These are phyloP conservation scores for Fusarium sp. DNA, from an alignment of 2,329 filamentous ascomycete genomes.

Conservation along the genomic window DNA sequence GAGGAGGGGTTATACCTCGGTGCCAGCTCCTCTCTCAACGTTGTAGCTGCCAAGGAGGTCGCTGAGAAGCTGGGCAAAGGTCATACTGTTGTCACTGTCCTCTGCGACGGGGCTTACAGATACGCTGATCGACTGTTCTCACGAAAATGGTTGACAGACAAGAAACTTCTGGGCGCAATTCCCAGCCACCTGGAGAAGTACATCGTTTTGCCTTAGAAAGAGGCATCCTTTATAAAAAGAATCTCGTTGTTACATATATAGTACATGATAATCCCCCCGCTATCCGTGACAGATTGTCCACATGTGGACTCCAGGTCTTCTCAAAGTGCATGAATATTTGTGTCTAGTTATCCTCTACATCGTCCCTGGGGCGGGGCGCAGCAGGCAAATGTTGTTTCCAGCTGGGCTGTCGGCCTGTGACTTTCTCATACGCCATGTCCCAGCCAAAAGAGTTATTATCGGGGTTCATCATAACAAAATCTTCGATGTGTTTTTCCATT, in stretches of 20 bases:
- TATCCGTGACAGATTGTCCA: background rate
- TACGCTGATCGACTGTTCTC: constrained; percentile 96
- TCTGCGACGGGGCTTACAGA: constrained; percentile 96
- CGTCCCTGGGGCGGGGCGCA: background rate
- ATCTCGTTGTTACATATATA: constrained; percentile 42
- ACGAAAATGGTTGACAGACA: constrained; percentile 86
- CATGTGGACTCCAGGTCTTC: background rate
- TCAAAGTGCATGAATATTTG: background rate
- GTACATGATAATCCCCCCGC: constrained; percentile 25
- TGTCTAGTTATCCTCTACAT: background rate
- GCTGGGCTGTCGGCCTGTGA: constrained; percentile 41
- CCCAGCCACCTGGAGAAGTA: constrained; percentile 90
- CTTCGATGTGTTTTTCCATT: constrained; percentile 50
- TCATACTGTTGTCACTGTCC: constrained; percentile 89
- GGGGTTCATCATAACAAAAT: constrained; percentile 37
- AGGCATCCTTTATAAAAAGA: constrained; percentile 42
- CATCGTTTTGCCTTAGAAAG: constrained; percentile 80
- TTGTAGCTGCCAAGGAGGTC: constrained; percentile 93
- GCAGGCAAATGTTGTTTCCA: constrained; percentile 35
- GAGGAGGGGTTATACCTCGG: constrained; percentile 96
- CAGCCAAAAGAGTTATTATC: constrained; percentile 28
- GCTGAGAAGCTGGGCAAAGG: constrained; percentile 89
- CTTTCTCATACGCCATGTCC: constrained; percentile 39
- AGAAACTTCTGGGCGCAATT: constrained; percentile 82
- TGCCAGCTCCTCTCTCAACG: constrained; percentile 92